Base-by-base conservation (phyloP, 2,329 filamentous ascomycete genomes). In the Fonsecaea multimorphosa region DNA sequence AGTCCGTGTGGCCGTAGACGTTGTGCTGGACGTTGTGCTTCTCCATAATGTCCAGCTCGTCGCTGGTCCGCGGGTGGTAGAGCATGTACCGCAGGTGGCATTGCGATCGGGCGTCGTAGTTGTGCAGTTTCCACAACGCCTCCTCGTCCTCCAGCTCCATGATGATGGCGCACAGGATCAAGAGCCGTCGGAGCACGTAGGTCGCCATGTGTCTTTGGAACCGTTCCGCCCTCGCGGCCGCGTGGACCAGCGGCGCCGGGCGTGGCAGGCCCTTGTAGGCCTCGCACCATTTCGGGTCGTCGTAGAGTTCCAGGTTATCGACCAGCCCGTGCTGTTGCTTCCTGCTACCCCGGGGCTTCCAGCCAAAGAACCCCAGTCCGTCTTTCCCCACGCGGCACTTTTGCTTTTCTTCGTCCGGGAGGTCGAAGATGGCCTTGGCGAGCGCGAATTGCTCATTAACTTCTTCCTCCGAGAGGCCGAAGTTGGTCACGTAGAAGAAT, bases 401-500 rank as follows among this genome's bases (percentile, higher is more conserved):
- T 56, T 84, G 79, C 71, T 88, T 89, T 72, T 89, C 85, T 16
- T 86, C 83, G 0, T 81, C 77, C 0, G 86, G 78, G 0, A 88
- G 76, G 12, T 82, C 73, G 72, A 87, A 87, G 68, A 88, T 80
- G 31, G 82, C 77, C 65, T 84, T 84, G 2, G 81, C 86, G 3
- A 89, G 81, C 8, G 85, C 83, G 70, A 86, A 89, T 69, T 89
- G 86, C 0, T 78, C 76, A 68, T 88, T 82, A 2, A 89, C 80
- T 73, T 86, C 77, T 44, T 85, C 83, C 71, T 87, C 83, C 0
- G 76, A 78, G 1, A 89, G 77, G n/a, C 85, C 85, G 67, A 84
- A 86, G 74, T 87, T 86, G 64, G 81, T 83, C 32, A 88, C 82
- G 69, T 87, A 87, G 77, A 88, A 88, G 78, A 88, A 85, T 0